Percentiles rank a stretch among this genome's conserved stretches.
These are phyloP conservation scores for Vitis vinifera DNA, from an alignment of 164 flowering plant genomes.

Conservation along the genomic window DNA sequence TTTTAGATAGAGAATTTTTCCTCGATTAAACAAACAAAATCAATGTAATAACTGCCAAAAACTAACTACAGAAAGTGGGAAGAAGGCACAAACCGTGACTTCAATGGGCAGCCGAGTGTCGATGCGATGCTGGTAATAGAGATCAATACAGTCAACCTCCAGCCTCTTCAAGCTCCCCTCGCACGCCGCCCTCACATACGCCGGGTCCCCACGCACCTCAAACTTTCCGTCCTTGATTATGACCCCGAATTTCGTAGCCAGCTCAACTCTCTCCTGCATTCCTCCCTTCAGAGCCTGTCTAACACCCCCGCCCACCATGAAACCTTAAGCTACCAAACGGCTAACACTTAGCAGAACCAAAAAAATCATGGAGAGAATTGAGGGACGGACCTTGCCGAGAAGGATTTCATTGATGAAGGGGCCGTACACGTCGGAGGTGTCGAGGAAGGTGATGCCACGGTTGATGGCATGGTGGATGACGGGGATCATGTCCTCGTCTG, in stretches of 20 bases:
- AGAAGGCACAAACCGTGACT: slow-evolving; percentile 11
- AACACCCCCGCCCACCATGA: neutral
- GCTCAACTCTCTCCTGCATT: slow-evolving; percentile 20
- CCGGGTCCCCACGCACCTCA: slow-evolving; percentile 25
- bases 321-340: too few relatives aligned
- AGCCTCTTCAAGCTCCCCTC: slow-evolving; percentile 11
- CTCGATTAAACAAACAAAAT: too few relatives aligned
- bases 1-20: too few relatives aligned
- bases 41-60: too few relatives aligned
- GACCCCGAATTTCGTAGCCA: slow-evolving; percentile 33
- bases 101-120: too few relatives aligned
- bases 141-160: too few relatives aligned
- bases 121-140: too few relatives aligned
- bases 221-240: slow-evolving; percentile 6
- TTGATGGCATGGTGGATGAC: slow-evolving; percentile 32
- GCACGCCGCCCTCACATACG: slow-evolving; percentile 27
- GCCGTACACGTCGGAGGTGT: slow-evolving; percentile 42
- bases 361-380: neutral
- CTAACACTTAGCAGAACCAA: neutral
- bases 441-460: slow-evolving; percentile 17
- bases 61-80: too few relatives aligned
- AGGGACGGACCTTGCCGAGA: slow-evolving; percentile 13
- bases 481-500: slow-evolving; percentile 21
- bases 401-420: slow-evolving; percentile 38
- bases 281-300: slow-evolving; percentile 21